Evolutionary conservation across 2,329 filamentous ascomycete genomes (phyloP).

Genomic region (Scytalidium lignicola): DNA sequence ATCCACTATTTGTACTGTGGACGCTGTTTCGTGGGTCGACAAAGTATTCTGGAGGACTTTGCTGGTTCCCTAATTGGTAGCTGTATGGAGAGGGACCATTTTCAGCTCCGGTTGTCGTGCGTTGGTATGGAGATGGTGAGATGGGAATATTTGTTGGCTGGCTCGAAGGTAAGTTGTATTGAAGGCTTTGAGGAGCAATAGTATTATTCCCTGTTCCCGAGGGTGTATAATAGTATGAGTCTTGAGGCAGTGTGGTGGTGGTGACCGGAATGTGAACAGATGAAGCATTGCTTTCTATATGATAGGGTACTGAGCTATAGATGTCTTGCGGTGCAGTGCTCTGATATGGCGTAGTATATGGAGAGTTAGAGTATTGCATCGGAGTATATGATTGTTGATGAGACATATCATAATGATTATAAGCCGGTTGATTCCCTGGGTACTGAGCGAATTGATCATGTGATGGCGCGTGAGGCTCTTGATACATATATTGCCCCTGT

Average conservation of each 20-base stretch:
- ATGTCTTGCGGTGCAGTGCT: conserved; percentile 19
- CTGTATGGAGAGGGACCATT: conserved; percentile 4
- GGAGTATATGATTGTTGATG: conserved; percentile 20
- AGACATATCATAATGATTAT: conserved; percentile 18
- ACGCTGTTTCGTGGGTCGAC: not conserved
- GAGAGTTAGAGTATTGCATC: conserved; percentile 20
- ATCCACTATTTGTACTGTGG: not conserved
- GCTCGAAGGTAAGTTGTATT: conserved; percentile 18
- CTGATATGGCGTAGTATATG: conserved; percentile 23
- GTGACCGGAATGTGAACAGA: conserved; percentile 20
- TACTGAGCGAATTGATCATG: conserved; percentile 20
- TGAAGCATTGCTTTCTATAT: conserved; percentile 16
- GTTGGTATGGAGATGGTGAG: conserved; percentile 15
- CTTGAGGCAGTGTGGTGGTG: conserved; percentile 9
- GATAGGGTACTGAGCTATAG: conserved; percentile 17
- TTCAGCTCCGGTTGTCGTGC: conserved; percentile 7
- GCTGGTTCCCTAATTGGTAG: not conserved
- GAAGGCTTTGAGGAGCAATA: conserved; percentile 24
- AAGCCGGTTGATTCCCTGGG: conserved; percentile 12
- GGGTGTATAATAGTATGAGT: conserved; percentile 20
- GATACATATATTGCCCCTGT: conserved; percentile 17
- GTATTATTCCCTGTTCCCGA: conserved; percentile 14
- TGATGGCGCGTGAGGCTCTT: conserved; percentile 10
- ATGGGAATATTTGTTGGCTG: conserved; percentile 16
- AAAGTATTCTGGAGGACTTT: not conserved